Evolutionary conservation across 306 rosid genomes (phyloP).

Genomic region (Purshia tridentata): DNA sequence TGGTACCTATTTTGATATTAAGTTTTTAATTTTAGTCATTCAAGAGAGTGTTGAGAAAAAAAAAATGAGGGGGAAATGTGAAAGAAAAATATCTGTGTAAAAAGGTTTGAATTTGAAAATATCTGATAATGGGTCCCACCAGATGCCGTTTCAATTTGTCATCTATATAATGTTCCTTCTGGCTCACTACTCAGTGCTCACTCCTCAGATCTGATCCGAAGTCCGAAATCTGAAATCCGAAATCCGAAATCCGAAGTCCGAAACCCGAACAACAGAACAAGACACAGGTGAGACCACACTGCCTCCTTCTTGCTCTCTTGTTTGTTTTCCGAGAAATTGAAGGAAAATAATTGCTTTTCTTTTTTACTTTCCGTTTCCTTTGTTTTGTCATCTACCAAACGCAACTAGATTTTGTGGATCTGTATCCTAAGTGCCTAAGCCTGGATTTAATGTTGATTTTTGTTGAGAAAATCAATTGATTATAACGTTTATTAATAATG

Average conservation of each 20-base stretch:
- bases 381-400: not conserved
- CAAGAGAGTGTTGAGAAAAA: too few relatives aligned
- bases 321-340: constrained; percentile 3
- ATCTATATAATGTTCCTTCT: not conserved
- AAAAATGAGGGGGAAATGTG: not conserved
- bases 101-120: not conserved
- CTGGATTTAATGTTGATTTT: not conserved
- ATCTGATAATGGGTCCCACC: not conserved
- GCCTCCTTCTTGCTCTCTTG: not conserved
- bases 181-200: not conserved
- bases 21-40: too few relatives aligned
- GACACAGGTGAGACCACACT: not conserved
- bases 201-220: constrained; percentile 19
- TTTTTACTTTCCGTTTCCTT: not conserved
- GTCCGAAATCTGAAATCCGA: not conserved
- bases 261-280: not conserved
- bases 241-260: not conserved
- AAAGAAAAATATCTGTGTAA: not conserved
- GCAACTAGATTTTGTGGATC: not conserved
- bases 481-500: too few relatives aligned
- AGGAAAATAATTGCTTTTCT: too few relatives aligned
- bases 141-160: constrained; percentile 6
- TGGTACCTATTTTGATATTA: too few relatives aligned
- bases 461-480: too few relatives aligned
- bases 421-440: not conserved